A percentile compares a stretch with the other conserved stretches of the same genome.
Evolutionary conservation across 345 rosid genomes (phyloP).

Genomic region (Chamaenerion angustifolium): DNA sequence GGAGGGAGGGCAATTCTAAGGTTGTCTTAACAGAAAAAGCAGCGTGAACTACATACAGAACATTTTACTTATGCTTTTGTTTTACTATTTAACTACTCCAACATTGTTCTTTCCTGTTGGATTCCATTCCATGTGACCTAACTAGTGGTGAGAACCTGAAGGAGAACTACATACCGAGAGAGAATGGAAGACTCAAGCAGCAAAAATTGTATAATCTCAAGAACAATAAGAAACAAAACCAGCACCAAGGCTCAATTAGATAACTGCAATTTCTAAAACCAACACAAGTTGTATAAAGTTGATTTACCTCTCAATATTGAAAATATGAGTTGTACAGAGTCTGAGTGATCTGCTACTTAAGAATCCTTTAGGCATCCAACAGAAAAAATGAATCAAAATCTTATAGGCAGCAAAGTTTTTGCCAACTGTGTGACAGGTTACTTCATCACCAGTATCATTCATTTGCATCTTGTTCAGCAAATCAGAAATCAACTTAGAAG

Average conservation of each 20-base stretch:
- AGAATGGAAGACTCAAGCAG: background rate
- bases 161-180: too few species aligned
- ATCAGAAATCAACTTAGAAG: constrained; percentile 10
- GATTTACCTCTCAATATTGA: constrained; percentile 69
- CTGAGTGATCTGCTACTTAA: constrained; percentile 44
- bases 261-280: background rate
- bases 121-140: too few species aligned
- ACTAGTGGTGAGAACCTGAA: too few species aligned
- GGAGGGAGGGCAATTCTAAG: too few species aligned
- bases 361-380: constrained; percentile 68
- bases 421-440: constrained; percentile 11
- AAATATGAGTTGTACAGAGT: constrained; percentile 30
- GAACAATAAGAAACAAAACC: background rate
- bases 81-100: too few species aligned
- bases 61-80: too few species aligned
- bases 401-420: constrained; percentile 37
- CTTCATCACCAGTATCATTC: constrained; percentile 17
- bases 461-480: constrained; percentile 15
- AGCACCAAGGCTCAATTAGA: background rate
- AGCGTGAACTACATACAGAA: too few species aligned
- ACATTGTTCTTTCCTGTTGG: too few species aligned
- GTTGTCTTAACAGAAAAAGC: too few species aligned
- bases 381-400: constrained; percentile 44
- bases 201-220: background rate
- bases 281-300: constrained; percentile 2